Evolutionary conservation across 768 basidiomycete species (phyloP).

Genomic region (Russula sp.): DNA sequence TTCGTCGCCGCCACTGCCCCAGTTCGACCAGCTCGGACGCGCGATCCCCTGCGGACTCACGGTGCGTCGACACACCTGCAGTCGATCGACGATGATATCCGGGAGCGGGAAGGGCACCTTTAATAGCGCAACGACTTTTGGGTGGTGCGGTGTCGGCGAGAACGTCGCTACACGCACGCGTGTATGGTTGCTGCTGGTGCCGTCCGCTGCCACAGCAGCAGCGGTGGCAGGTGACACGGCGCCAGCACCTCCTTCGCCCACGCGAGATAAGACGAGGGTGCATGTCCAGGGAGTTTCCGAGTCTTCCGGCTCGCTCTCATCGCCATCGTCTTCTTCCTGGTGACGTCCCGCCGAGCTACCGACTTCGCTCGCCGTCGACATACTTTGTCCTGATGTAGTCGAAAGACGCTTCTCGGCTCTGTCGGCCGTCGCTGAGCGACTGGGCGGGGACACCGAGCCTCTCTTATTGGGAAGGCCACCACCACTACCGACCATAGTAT

Average conservation of each 20-base stretch:
- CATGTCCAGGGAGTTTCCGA: conserved; percentile 97
- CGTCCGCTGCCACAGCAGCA: conserved; percentile 16
- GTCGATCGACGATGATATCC: conserved; percentile 68
- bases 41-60: conserved; percentile 39
- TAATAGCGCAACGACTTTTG: conserved; percentile 87
- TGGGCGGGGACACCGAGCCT: conserved; percentile 11
- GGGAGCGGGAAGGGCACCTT: conserved; percentile 89
- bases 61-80: conserved; percentile 52
- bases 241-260: conserved; percentile 29
- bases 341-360: conserved; percentile 13
- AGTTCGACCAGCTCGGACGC: conserved; percentile 27
- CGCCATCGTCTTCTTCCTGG: conserved; percentile 55
- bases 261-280: conserved; percentile 62
- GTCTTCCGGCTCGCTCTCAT: conserved; percentile 93
- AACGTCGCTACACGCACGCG: conserved; percentile 76
- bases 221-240: not conserved
- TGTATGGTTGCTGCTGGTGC: conserved; percentile 21
- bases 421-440: conserved; percentile 4
- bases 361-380: conserved; percentile 24
- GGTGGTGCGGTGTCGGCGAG: conserved; percentile 92
- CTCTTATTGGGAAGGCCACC: not conserved
- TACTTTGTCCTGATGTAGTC: conserved; percentile 21
- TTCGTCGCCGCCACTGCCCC: conserved; percentile 1
- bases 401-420: conserved; percentile 22
- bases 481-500: not conserved